A percentile compares a stretch with the other conserved stretches of the same genome.
Conservation (phyloP, 768 basidiomycete species). For the Fomitopsis serialis region DNA sequence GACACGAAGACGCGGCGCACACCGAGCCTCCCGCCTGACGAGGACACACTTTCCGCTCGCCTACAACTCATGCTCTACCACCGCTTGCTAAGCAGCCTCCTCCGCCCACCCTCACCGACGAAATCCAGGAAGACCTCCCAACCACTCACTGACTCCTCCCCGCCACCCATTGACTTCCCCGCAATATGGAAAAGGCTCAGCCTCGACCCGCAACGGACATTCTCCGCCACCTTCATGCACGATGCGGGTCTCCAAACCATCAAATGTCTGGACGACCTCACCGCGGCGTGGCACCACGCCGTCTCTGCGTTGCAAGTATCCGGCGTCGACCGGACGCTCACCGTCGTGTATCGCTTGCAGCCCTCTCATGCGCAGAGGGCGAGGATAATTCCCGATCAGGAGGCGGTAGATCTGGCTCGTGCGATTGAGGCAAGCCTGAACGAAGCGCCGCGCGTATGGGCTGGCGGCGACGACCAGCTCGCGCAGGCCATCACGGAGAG, state of each 20-base stretch:
- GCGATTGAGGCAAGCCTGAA: constrained; percentile 44
- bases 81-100: constrained; percentile 51
- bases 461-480: constrained; percentile 11
- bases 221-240: constrained; percentile 48
- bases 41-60: constrained; percentile 53
- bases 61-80: constrained; percentile 79
- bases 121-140: no score
- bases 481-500: constrained; percentile 19
- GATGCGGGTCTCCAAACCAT: constrained; percentile 16
- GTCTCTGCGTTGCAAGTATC: constrained; percentile 13
- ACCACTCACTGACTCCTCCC: background rate
- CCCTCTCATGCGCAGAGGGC: background rate
- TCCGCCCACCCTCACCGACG: constrained; percentile 23
- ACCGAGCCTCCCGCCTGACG: constrained; percentile 45
- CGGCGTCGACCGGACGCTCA: constrained; percentile 36
- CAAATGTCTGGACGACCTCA: constrained; percentile 26
- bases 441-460: constrained; percentile 13
- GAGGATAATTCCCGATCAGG: constrained; percentile 10
- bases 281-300: constrained; percentile 25
- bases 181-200: constrained; percentile 45
- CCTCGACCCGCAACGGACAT: constrained; percentile 35
- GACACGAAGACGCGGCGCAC: constrained; percentile 70
- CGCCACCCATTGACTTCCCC: constrained; percentile 40
- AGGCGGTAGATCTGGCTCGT: constrained; percentile 37
- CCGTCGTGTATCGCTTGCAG: constrained; percentile 45